Conservation (phyloP, 1,139 yeast genomes). For the Sugiyamaella pinicola region DNA sequence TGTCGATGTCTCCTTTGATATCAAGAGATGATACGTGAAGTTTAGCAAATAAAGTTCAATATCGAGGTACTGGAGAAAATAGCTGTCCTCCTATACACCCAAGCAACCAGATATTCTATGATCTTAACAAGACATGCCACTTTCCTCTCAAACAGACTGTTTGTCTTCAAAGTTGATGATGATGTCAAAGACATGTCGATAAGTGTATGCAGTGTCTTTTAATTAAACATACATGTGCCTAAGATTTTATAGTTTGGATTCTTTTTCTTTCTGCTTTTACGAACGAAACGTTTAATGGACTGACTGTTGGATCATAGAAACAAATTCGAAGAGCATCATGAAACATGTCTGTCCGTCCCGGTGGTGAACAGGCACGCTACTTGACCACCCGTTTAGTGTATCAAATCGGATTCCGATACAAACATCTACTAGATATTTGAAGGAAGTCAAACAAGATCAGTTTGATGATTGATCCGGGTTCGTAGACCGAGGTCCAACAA, state of each 20-base stretch:
- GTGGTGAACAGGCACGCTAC: not conserved
- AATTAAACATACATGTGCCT: not conserved
- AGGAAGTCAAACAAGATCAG: no score
- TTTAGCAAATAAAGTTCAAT: not conserved
- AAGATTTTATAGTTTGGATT: not conserved
- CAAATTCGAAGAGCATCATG: not conserved
- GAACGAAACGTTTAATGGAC: not conserved
- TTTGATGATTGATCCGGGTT: no score
- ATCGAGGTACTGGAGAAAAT: not conserved
- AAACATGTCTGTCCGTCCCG: not conserved
- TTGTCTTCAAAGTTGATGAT: no score
- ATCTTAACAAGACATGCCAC: not conserved
- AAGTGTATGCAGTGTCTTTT: no score
- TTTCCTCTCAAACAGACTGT: not conserved
- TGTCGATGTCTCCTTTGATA: not conserved
- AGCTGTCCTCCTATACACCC: not conserved
- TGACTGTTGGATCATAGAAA: not conserved
- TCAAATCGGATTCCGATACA: not conserved
- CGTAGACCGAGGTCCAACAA: no score
- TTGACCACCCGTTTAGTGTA: not conserved
- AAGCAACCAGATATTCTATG: not conserved
- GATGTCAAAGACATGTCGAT: not conserved
- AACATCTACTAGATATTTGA: no score
- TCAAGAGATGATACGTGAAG: not conserved
- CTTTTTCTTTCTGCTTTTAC: not conserved